phyloP scores from a whole-genome alignment of 306 rosid genomes.

The Pyrus betulifolia region DNA sequence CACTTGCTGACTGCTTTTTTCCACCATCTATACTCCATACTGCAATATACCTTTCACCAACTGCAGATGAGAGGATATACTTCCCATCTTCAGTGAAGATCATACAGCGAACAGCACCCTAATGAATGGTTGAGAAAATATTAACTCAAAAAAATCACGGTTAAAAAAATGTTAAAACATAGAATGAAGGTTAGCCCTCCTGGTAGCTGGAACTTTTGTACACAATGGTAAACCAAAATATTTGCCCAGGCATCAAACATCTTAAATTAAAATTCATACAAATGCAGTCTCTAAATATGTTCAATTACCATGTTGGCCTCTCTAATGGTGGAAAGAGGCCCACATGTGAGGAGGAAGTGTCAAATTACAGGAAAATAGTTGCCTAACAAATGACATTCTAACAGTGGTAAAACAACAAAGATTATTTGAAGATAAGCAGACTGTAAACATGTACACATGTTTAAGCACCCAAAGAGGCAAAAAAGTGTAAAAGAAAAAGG shows the following conservation, averaged over 20 bases:
- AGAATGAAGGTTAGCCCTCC: not conserved
- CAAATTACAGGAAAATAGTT: not conserved
- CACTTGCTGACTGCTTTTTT: slow-evolving; percentile 71
- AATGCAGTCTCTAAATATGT: not conserved
- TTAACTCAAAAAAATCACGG: not conserved
- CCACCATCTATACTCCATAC: slow-evolving; percentile 59
- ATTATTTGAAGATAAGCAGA: not conserved
- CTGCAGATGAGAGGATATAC: slow-evolving; percentile 77
- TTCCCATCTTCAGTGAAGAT: slow-evolving; percentile 77
- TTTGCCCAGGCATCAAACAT: not conserved
- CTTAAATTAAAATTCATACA: not conserved
- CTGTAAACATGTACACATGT: not conserved
- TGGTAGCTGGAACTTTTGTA: not conserved
- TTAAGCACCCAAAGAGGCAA: not conserved
- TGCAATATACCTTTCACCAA: slow-evolving; percentile 84
- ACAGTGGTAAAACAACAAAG: not conserved
- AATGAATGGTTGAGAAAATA: slow-evolving; percentile 23
- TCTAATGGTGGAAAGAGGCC: not conserved
- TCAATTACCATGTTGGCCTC: not conserved
- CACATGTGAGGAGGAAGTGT: not conserved
- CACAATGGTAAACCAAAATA: not conserved
- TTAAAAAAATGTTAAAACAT: not conserved
- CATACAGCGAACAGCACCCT: slow-evolving; percentile 88
- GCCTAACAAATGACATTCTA: not conserved
- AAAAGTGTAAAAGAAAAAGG: not conserved